Evolutionary conservation across 192 early-diverging fungal genomes (phyloP).

Genomic region (Coemansia aciculifera): DNA sequence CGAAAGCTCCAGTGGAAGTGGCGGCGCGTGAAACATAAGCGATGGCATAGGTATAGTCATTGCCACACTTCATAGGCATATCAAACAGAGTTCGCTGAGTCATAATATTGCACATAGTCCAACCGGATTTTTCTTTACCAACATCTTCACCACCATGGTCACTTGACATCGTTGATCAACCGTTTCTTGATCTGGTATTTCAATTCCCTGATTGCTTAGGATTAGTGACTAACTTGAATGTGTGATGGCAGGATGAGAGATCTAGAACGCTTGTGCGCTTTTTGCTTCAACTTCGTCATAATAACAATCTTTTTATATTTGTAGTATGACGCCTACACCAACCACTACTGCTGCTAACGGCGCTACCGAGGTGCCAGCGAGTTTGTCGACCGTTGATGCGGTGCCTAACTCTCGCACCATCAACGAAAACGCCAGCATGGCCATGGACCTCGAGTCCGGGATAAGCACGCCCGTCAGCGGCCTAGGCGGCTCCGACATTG

Average conservation of each 20-base stretch:
- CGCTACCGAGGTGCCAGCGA: background rate
- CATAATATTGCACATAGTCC: too few species aligned
- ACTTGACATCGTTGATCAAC: too few species aligned
- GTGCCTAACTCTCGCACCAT: slow-evolving; percentile 53
- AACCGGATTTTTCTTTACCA: too few species aligned
- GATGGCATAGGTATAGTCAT: too few species aligned
- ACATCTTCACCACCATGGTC: too few species aligned
- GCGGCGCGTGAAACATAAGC: too few species aligned
- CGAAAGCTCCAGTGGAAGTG: too few species aligned
- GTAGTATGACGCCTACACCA: background rate
- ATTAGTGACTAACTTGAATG: background rate
- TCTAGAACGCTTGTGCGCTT: background rate
- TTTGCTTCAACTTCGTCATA: background rate
- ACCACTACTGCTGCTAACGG: background rate
- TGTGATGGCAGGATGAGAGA: background rate
- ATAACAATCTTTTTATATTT: background rate
- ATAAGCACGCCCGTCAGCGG: background rate
- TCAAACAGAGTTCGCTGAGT: too few species aligned
- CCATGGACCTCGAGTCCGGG: slow-evolving; percentile 18
- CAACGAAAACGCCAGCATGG: slow-evolving; percentile 40
- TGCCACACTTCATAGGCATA: too few species aligned
- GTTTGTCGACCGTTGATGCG: slow-evolving; percentile 3
- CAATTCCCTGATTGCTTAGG: background rate
- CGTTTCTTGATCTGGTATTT: background rate
- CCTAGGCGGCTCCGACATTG: background rate